These are phyloP conservation scores for Globisporangium abappressorium DNA, from an alignment of 352 stramenopile species.

Conservation along the genomic window DNA sequence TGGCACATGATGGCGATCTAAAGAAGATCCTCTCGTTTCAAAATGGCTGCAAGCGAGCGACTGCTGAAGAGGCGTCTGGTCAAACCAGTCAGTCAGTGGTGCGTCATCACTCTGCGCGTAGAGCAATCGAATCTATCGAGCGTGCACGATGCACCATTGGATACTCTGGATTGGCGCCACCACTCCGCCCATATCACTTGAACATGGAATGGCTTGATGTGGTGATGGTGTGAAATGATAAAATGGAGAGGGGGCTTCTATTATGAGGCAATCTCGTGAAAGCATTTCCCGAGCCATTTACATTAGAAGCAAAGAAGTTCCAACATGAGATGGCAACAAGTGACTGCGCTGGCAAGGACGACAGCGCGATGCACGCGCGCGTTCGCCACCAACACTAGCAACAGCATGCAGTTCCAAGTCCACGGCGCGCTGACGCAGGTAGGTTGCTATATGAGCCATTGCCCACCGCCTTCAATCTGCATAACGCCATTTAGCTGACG, in stretches of 20 bases:
- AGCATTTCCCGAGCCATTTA: too few relatives aligned
- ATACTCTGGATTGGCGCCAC: background rate
- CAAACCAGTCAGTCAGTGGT: background rate
- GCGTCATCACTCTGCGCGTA: background rate
- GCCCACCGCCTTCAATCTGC: too few relatives aligned
- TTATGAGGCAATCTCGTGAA: background rate
- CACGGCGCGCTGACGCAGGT: conserved; percentile 16
- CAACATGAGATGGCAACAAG: background rate
- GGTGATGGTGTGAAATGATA: background rate
- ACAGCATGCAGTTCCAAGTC: conserved; percentile 4
- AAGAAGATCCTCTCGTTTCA: background rate
- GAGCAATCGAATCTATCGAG: background rate
- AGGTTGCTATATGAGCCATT: background rate
- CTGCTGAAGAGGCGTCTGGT: background rate
- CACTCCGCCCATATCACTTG: background rate
- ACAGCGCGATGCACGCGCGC: background rate
- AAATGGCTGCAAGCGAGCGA: background rate
- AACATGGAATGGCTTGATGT: background rate
- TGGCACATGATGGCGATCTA: background rate
- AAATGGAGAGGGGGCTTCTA: background rate
- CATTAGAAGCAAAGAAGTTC: too few relatives aligned
- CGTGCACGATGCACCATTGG: background rate
- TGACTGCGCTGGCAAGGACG: background rate
- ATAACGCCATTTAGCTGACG: background rate
- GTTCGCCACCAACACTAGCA: background rate